These are phyloP conservation scores for Ceratocystis cubensis DNA, from an alignment of 2,329 filamentous ascomycete species.

Conservation along the genomic window DNA sequence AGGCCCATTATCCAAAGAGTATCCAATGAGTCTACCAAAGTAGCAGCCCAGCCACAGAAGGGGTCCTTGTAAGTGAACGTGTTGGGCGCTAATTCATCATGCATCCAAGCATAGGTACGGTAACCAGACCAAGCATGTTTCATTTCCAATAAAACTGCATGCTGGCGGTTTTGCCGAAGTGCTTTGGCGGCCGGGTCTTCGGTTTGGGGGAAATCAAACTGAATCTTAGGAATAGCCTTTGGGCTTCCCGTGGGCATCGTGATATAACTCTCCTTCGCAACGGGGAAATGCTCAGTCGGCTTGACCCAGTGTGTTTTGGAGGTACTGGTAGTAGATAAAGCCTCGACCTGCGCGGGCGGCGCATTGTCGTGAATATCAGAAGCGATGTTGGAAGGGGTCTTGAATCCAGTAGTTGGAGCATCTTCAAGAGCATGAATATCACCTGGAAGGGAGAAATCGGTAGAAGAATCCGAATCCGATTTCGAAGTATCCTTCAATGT, in stretches of 20 bases:
- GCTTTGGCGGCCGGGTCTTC: constrained; percentile 50
- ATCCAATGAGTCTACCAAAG: constrained; percentile 69
- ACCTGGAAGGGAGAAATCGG: constrained; percentile 16
- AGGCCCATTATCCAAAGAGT: constrained; percentile 80
- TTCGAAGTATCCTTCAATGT: constrained; percentile 10
- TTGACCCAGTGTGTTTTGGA: constrained; percentile 56
- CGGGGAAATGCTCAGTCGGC: constrained; percentile 62
- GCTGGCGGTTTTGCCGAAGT: constrained; percentile 51
- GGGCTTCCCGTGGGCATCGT: constrained; percentile 60
- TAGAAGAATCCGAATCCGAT: background rate
- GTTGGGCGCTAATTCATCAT: constrained; percentile 74
- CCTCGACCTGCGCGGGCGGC: background rate
- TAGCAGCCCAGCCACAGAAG: constrained; percentile 86
- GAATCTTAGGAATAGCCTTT: constrained; percentile 61
- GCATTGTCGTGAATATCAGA: constrained; percentile 2
- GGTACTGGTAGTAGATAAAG: background rate
- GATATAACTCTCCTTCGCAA: constrained; percentile 58
- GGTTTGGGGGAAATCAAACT: constrained; percentile 50
- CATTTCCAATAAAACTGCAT: constrained; percentile 60
- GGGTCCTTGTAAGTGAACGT: constrained; percentile 57
- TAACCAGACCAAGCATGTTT: constrained; percentile 73
- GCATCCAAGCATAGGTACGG: constrained; percentile 63
- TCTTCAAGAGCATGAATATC: background rate
- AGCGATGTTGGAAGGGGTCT: background rate
- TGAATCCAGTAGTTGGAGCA: background rate